Evolutionary conservation across 2,329 filamentous ascomycete genomes (phyloP), one percentile per base, ranked within the genome.

Genomic region (Colletotrichum tamarilloi): DNA sequence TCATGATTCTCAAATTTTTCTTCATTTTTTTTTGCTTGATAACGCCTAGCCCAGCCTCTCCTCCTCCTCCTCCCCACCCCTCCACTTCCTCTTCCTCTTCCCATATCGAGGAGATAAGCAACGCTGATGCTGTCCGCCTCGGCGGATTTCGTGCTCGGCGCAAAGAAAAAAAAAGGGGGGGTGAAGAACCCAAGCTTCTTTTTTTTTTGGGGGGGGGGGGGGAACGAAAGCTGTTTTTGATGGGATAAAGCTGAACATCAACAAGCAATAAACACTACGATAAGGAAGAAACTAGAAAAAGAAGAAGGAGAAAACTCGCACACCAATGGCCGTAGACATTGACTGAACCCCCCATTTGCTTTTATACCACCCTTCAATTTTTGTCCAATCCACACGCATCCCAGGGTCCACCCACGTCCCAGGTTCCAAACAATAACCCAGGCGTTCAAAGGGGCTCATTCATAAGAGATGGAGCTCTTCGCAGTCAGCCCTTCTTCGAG

Each of bases 61-160:
- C 59, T 22, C 52, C 56, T 32, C 42, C 12, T 63, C 16, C 30
- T 63, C 57, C 24, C 3, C 24, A 3, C 24, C 3, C 24, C 3
- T 42, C 38, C 14, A 2, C 38, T 5, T 19, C 16, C 38, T 8
- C 38, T 6, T 68, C 16, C 42, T 58, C 57, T 38, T 24, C 14
- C 30, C 59, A 19, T 42, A 35, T 22, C 49, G 52, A 62, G 56
- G 26, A 56, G 66, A 57, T 65, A 71, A 74, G 53, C 57, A 72
- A 74, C 63, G 71, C 67, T 75, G 65, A 75, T 74, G 74, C 71
- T 74, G 63, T 56, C 71, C 49, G 62, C 46, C 70, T 62, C 55
- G 42, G 66, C 49, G 22, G 53, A 2, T 49, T 49, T 58, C n/a
- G 56, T 58, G 67, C 57, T 62, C 53, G 57, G 72, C 57, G 72